These are phyloP conservation scores for Colletotrichum sp. DNA, from an alignment of 2,329 filamentous ascomycete species.

Conservation along the genomic window DNA sequence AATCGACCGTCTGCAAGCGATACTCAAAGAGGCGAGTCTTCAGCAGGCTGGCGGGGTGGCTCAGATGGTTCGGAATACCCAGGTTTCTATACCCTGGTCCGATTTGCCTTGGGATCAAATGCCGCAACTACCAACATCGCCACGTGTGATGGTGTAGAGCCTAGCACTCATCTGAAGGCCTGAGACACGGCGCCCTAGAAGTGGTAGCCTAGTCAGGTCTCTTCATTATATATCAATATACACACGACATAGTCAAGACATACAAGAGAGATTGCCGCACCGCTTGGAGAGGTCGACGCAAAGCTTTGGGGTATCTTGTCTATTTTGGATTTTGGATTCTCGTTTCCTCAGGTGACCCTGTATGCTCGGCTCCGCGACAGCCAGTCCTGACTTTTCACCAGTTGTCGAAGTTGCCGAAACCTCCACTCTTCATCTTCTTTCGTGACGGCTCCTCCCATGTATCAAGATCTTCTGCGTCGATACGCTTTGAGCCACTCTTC, in stretches of 20 bases:
- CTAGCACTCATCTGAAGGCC: not conserved
- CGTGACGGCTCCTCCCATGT: conserved; percentile 72
- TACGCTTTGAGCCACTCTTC: conserved; percentile 43
- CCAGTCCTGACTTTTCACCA: conserved; percentile 62
- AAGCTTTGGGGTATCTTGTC: conserved; percentile 9
- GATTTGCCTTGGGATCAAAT: conserved; percentile 26
- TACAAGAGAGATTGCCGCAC: not conserved
- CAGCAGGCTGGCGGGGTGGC: conserved; percentile 49
- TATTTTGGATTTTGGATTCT: not conserved
- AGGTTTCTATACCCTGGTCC: conserved; percentile 29
- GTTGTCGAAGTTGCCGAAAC: conserved; percentile 93
- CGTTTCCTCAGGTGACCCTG: not conserved
- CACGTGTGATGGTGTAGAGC: conserved; percentile 30
- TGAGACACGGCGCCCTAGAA: not conserved
- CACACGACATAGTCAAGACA: not conserved
- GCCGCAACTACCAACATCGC: conserved; percentile 28
- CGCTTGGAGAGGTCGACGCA: not conserved
- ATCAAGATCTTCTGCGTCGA: conserved; percentile 52
- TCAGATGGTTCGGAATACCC: conserved; percentile 43
- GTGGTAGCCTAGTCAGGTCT: not conserved
- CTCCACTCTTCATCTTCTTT: conserved; percentile 81
- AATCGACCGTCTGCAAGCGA: conserved; percentile 46
- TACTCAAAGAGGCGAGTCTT: conserved; percentile 50
- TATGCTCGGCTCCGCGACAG: not conserved
- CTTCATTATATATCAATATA: not conserved